Percentiles rank a stretch among this genome's conserved stretches.
These are phyloP conservation scores for Dryas drummondii DNA, from an alignment of 306 rosid species.

Conservation along the genomic window DNA sequence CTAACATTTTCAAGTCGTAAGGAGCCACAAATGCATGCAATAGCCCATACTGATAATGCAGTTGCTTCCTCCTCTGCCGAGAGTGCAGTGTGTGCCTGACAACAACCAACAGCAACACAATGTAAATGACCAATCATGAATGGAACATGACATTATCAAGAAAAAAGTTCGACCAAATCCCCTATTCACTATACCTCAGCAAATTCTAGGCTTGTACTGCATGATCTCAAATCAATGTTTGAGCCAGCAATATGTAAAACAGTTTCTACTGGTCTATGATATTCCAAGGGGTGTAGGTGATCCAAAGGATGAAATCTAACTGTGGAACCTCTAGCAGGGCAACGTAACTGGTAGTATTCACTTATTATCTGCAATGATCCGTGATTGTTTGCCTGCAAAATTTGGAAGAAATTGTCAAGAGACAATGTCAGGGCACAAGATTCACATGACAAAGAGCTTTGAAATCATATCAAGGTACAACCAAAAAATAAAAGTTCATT, in stretches of 20 bases:
- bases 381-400: conserved; percentile 60
- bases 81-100: conserved; percentile 78
- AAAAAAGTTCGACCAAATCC: conserved; percentile 3
- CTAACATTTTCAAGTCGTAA: conserved; percentile 92
- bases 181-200: conserved; percentile 53
- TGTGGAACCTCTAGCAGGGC: conserved; percentile 65
- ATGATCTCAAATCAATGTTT: conserved; percentile 67
- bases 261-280: conserved; percentile 51
- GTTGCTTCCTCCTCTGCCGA: conserved; percentile 89
- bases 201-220: conserved; percentile 55
- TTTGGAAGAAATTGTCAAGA: conserved; percentile 18
- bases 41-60: conserved; percentile 89
- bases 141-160: conserved; percentile 5
- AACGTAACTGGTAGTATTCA: conserved; percentile 56
- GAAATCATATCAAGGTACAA: conserved; percentile 10
- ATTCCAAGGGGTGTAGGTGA: conserved; percentile 61
- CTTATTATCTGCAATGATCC: conserved; percentile 83
- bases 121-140: conserved; percentile 11
- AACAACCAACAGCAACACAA: conserved; percentile 36
- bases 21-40: conserved; percentile 92
- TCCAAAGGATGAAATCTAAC: conserved; percentile 74
- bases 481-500: conserved; percentile 13
- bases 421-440: conserved; percentile 19
- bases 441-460: background rate
- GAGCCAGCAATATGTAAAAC: conserved; percentile 53